phyloP scores from a whole-genome alignment of 176 grass and related monocot genomes.

The Secale cereale region DNA sequence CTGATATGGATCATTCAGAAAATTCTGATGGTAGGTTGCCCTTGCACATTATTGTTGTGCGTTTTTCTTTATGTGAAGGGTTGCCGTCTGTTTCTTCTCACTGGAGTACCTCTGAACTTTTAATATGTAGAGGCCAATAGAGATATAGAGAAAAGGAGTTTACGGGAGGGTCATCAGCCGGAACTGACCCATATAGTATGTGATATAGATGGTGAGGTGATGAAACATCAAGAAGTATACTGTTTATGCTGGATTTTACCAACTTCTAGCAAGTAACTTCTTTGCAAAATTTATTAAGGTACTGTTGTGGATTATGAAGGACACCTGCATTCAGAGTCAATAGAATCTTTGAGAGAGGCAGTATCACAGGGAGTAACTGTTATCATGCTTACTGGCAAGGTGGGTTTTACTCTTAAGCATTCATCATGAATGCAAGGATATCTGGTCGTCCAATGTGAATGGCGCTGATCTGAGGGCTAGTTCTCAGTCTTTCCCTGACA shows the following conservation, averaged over 20 bases:
- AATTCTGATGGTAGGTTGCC: conserved; percentile 33
- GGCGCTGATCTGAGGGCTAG: neutral
- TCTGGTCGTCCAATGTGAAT: conserved; percentile 12
- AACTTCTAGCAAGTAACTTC: neutral
- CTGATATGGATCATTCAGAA: conserved; percentile 30
- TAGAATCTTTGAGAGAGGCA: conserved; percentile 65
- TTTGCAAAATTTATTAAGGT: conserved; percentile 34
- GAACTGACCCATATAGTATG: conserved; percentile 75
- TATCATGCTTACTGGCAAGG: conserved; percentile 83
- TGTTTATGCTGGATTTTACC: conserved; percentile 13
- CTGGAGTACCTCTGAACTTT: conserved; percentile 2
- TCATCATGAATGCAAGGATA: conserved; percentile 11
- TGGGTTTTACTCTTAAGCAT: conserved; percentile 26
- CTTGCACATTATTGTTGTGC: neutral
- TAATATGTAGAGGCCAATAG: conserved; percentile 39
- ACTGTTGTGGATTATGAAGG: conserved; percentile 53
- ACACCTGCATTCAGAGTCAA: conserved; percentile 37
- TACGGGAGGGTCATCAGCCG: conserved; percentile 30
- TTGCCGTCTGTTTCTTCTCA: conserved; percentile 15
- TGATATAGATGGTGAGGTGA: conserved; percentile 89
- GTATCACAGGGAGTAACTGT: conserved; percentile 53
- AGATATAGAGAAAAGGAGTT: conserved; percentile 42
- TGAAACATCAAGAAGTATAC: conserved; percentile 9
- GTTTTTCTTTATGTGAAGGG: neutral
- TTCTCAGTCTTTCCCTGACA: neutral